phyloP scores from a whole-genome alignment of 306 rosid genomes.

The Trifolium pratense region DNA sequence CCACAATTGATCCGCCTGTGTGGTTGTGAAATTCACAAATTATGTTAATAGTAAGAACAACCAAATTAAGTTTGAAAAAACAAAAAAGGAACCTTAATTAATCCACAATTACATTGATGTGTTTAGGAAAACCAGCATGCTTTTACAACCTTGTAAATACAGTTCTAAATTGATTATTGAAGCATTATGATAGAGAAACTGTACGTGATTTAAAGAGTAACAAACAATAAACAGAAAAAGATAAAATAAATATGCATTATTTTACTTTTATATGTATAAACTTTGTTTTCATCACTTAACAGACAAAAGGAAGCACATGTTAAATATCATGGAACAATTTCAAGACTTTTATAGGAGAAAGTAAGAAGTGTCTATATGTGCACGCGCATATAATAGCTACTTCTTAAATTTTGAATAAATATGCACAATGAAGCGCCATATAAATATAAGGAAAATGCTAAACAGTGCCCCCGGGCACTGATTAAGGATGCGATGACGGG shows the following conservation, averaged over 20 bases:
- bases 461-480: no score
- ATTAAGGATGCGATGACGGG: no score
- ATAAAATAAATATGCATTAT: slow-evolving; percentile 7
- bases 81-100: slow-evolving; percentile 1
- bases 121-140: slow-evolving; percentile 23
- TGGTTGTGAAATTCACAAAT: slow-evolving; percentile 41
- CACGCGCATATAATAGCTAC: background rate
- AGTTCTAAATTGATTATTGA: slow-evolving; percentile 17
- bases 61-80: slow-evolving; percentile 30
- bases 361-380: background rate
- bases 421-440: background rate
- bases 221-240: background rate
- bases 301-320: slow-evolving; percentile 1
- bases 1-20: slow-evolving; percentile 64
- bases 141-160: slow-evolving; percentile 1
- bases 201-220: slow-evolving; percentile 22
- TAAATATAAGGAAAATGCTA: no score
- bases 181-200: slow-evolving; percentile 24
- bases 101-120: slow-evolving; percentile 2
- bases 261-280: slow-evolving; percentile 4
- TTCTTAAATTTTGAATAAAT: slow-evolving; percentile 3
- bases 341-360: background rate
- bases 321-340: slow-evolving; percentile 17
- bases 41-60: slow-evolving; percentile 3
- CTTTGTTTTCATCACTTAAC: background rate